Conservation (phyloP, 495 filamentous ascomycete species). For the Penicillium mononematosum region DNA sequence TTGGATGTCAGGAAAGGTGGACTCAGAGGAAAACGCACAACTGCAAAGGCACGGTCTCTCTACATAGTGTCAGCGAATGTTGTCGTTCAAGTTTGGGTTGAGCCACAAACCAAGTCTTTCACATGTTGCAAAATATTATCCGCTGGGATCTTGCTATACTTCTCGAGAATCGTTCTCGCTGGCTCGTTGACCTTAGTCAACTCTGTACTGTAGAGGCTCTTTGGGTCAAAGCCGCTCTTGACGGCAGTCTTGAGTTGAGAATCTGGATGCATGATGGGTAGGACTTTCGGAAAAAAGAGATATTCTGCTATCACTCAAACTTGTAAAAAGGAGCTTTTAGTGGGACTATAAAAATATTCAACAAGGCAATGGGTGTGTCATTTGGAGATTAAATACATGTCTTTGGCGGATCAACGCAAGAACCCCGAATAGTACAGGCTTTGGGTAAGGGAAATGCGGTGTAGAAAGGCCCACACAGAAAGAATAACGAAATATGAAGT, state of each 20-base stretch:
- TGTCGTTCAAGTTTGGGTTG: background rate
- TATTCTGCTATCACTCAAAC: background rate
- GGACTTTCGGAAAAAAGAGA: background rate
- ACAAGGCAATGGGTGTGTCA: background rate
- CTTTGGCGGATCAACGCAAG: background rate
- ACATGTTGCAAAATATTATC: slow-evolving; percentile 11
- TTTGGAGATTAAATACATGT: background rate
- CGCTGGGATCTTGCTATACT: slow-evolving; percentile 9
- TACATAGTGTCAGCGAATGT: background rate
- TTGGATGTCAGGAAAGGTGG: too few relatives aligned
- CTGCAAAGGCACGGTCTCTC: slow-evolving; percentile 12
- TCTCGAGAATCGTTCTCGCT: slow-evolving; percentile 4
- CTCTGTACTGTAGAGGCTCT: background rate
- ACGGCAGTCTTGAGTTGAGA: background rate
- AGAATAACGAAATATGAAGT: background rate
- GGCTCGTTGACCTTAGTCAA: slow-evolving; percentile 9
- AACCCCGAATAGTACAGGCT: background rate
- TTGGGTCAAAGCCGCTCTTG: slow-evolving; percentile 4
- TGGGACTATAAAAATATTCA: too few relatives aligned
- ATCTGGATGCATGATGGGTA: slow-evolving; percentile 1
- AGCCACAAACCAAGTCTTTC: slow-evolving; percentile 8
- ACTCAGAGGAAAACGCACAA: background rate
- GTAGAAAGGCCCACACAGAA: background rate
- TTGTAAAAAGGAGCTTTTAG: too few relatives aligned
- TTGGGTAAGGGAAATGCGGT: background rate